phyloP scores from a whole-genome alignment of 495 filamentous ascomycete genomes.

The Penicillium lagena region DNA sequence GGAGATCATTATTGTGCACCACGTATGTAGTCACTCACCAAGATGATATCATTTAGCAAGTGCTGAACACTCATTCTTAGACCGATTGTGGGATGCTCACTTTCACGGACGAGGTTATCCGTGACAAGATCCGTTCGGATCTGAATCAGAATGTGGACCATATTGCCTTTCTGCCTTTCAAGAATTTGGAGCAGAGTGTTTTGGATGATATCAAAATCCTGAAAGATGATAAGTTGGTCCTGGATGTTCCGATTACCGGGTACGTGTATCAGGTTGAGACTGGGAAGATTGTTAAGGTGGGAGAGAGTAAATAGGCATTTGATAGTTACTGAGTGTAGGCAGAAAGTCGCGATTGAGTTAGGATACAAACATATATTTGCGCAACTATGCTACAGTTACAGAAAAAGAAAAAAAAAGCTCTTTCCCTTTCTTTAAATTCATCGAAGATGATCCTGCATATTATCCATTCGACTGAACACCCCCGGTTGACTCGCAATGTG shows the following conservation, averaged over 20 bases:
- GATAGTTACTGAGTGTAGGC: too few species aligned
- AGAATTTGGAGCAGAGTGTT: slow-evolving; percentile 57
- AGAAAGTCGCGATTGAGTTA: too few species aligned
- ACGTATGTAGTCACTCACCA: slow-evolving; percentile 36
- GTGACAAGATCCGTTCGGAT: slow-evolving; percentile 50
- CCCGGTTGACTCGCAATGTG: too few species aligned
- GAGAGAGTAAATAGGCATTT: slow-evolving; percentile 3
- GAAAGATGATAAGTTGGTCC: slow-evolving; percentile 52
- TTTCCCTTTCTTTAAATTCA: too few species aligned
- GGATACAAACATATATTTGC: too few species aligned
- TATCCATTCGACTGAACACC: too few species aligned
- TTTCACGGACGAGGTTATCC: slow-evolving; percentile 62
- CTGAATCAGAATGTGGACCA: slow-evolving; percentile 42
- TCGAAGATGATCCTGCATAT: too few species aligned
- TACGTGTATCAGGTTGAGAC: slow-evolving; percentile 80
- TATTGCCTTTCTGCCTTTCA: slow-evolving; percentile 58
- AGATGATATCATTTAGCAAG: neutral
- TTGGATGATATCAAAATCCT: slow-evolving; percentile 59
- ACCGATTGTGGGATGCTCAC: slow-evolving; percentile 77
- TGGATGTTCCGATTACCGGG: slow-evolving; percentile 57
- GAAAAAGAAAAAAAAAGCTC: too few species aligned
- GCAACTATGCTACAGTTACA: too few species aligned
- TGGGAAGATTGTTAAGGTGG: slow-evolving; percentile 58
- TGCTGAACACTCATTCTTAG: slow-evolving; percentile 2
- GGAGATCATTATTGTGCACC: slow-evolving; percentile 73